Percentiles rank a stretch among this genome's conserved stretches.
Conservation (phyloP, 371 early-diverging fungal genomes). For the Circinella minor region DNA sequence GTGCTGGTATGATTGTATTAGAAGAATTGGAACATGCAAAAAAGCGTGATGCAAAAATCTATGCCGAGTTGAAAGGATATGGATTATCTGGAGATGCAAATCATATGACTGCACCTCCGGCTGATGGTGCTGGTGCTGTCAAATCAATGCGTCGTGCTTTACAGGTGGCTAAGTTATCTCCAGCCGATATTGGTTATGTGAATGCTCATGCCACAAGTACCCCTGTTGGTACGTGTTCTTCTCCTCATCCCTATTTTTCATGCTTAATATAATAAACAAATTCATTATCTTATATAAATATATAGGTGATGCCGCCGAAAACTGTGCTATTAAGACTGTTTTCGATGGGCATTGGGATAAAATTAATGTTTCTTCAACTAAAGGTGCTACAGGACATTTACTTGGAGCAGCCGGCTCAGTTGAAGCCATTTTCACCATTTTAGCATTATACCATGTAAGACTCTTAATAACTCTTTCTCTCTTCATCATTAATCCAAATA, state of each 20-base stretch:
- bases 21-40: slow-evolving; percentile 93
- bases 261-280: too few relatives aligned
- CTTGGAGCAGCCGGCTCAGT: slow-evolving; percentile 96
- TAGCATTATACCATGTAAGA: slow-evolving; percentile 71
- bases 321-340: slow-evolving; percentile 77
- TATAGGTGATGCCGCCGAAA: slow-evolving; percentile 78
- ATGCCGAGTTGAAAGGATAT: slow-evolving; percentile 90
- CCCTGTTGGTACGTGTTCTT: slow-evolving; percentile 54
- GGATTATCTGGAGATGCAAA: slow-evolving; percentile 93
- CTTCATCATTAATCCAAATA: background rate
- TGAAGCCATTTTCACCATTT: slow-evolving; percentile 89
- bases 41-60: slow-evolving; percentile 83
- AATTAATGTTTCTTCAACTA: slow-evolving; percentile 86
- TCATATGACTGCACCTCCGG: slow-evolving; percentile 94
- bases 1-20: slow-evolving; percentile 89
- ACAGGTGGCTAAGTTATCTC: slow-evolving; percentile 57
- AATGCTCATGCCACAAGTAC: slow-evolving; percentile 99
- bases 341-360: slow-evolving; percentile 64
- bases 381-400: slow-evolving; percentile 92
- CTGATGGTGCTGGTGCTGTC: slow-evolving; percentile 85
- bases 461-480: background rate
- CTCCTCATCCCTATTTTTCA: too few relatives aligned
- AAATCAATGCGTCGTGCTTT: slow-evolving; percentile 87
- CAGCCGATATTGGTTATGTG: slow-evolving; percentile 80
- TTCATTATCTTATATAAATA: too few relatives aligned